Percentiles rank a stretch among this genome's conserved stretches.
Evolutionary conservation across 345 rosid species (phyloP).

Genomic region (Raphanus sativus): DNA sequence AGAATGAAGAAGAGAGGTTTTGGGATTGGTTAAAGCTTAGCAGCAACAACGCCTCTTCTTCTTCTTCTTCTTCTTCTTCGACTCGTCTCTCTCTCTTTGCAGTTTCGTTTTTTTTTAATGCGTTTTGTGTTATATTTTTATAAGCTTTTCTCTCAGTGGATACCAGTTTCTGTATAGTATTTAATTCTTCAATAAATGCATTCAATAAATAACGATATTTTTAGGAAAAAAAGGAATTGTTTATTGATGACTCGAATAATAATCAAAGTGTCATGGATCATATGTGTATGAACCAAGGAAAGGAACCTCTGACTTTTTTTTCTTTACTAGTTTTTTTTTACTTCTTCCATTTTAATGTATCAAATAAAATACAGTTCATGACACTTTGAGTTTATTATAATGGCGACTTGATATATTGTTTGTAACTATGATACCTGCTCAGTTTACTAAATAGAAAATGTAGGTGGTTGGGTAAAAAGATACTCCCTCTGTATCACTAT

Average conservation of each 20-base stretch:
- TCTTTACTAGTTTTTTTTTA: not conserved
- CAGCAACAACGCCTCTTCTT: not conserved
- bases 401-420: not conserved
- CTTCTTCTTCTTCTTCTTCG: not conserved
- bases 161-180: conserved; percentile 10
- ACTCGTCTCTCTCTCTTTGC: not conserved
- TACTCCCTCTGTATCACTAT: no score
- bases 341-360: not conserved
- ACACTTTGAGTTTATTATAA: not conserved
- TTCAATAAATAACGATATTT: not conserved
- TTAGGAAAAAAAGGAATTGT: not conserved
- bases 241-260: conserved; percentile 10
- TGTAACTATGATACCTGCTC: not conserved
- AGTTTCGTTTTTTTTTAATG: not conserved
- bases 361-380: no score
- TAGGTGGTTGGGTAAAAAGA: no score
- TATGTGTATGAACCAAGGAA: conserved; percentile 35
- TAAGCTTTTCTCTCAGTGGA: not conserved
- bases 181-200: conserved; percentile 29
- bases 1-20: conserved; percentile 30
- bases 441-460: not conserved
- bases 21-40: not conserved
- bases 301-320: conserved; percentile 22
- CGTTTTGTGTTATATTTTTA: not conserved
- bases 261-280: conserved; percentile 19